phyloP scores from a whole-genome alignment of 2,329 filamentous ascomycete genomes.

The Penicillium paneum region DNA sequence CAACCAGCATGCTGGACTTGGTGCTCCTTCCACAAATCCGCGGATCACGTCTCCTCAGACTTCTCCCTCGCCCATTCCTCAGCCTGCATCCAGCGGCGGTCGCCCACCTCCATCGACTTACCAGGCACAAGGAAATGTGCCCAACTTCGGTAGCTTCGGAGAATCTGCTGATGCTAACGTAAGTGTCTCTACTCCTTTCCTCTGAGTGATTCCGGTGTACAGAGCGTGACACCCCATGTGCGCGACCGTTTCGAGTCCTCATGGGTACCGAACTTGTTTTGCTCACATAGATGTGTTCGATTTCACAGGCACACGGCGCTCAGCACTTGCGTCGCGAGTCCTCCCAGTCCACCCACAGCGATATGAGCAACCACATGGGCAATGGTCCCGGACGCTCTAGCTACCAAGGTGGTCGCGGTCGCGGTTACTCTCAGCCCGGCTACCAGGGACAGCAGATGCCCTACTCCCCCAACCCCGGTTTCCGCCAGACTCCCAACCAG shows the following conservation, averaged over 20 bases:
- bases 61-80: slow-evolving; percentile 90
- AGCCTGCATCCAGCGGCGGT: slow-evolving; percentile 77
- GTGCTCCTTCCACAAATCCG: slow-evolving; percentile 58
- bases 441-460: slow-evolving; percentile 51
- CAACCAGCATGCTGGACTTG: slow-evolving; percentile 41
- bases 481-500: slow-evolving; percentile 52
- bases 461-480: slow-evolving; percentile 54
- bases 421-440: slow-evolving; percentile 54
- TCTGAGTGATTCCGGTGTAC: not conserved
- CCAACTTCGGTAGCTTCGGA: slow-evolving; percentile 78
- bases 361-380: slow-evolving; percentile 56
- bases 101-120: slow-evolving; percentile 77
- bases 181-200: slow-evolving; percentile 39
- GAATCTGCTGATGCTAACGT: slow-evolving; percentile 68
- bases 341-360: slow-evolving; percentile 74
- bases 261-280: slow-evolving; percentile 4
- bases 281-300: slow-evolving; percentile 64
- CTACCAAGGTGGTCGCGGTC: slow-evolving; percentile 55
- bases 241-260: not conserved
- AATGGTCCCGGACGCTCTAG: slow-evolving; percentile 55
- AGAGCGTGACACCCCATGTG: not conserved
- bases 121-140: slow-evolving; percentile 66
- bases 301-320: slow-evolving; percentile 60
- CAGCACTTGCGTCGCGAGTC: slow-evolving; percentile 85
- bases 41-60: slow-evolving; percentile 78